These are phyloP conservation scores for Kodamaea restingae DNA, from an alignment of 805 yeast genomes.

Conservation along the genomic window DNA sequence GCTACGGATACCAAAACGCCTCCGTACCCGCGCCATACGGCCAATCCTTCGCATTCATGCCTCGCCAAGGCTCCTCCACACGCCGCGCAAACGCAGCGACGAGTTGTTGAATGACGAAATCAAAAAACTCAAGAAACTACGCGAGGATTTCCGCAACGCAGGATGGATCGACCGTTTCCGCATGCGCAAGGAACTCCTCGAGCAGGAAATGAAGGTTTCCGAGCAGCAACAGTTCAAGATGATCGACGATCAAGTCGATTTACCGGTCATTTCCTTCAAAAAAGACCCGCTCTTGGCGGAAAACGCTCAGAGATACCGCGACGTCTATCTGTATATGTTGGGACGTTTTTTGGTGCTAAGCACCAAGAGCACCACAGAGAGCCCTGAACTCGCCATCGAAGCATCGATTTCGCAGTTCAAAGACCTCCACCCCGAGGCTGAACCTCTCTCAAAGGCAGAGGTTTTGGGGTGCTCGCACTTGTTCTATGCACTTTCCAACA, in stretches of 20 bases:
- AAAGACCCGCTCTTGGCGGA: conserved; percentile 19
- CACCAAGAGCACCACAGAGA: conserved; percentile 3
- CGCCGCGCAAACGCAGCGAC: conserved; percentile 2
- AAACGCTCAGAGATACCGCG: conserved; percentile 14
- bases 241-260: conserved; percentile 9
- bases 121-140: conserved; percentile 20
- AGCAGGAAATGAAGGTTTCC: conserved; percentile 21
- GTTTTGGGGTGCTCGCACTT: conserved; percentile 24
- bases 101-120: conserved; percentile 14
- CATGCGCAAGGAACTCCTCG: conserved; percentile 19
- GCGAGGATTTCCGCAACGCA: conserved; percentile 19
- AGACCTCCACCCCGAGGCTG: conserved; percentile 10
- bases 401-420: not conserved
- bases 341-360: conserved; percentile 25
- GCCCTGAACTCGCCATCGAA: conserved; percentile 1
- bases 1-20: no score
- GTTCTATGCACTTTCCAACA: conserved; percentile 28
- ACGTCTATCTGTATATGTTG: conserved; percentile 20
- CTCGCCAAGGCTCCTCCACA: not conserved
- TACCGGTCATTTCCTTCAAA: conserved; percentile 11
- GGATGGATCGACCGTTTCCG: conserved; percentile 23
- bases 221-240: conserved; percentile 16
- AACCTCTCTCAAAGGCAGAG: conserved; percentile 23
- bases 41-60: not conserved
- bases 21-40: not conserved